phyloP scores from a whole-genome alignment of 495 filamentous ascomycete species.

The Neurospora pannonica region DNA sequence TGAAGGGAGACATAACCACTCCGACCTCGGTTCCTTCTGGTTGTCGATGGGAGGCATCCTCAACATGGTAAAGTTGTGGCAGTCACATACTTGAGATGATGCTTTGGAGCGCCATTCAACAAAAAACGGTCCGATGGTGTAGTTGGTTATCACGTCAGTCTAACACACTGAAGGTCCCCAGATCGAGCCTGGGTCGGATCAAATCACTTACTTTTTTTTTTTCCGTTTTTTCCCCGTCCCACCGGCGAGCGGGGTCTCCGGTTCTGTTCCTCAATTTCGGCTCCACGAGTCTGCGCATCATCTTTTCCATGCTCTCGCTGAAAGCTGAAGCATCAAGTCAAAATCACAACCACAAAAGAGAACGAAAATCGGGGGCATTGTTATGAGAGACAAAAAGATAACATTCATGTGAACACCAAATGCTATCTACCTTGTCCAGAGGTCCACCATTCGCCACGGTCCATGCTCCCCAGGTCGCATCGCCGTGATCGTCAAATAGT shows the following conservation, averaged over 20 bases:
- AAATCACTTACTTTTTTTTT: not conserved
- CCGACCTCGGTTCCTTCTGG: not conserved
- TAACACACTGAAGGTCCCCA: not conserved
- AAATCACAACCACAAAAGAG: not conserved
- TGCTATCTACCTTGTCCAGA: not conserved
- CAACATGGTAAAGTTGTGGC: not conserved
- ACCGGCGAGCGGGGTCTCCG: not conserved
- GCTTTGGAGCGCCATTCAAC: not conserved
- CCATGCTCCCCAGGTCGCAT: not conserved
- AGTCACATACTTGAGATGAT: not conserved
- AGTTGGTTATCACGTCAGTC: not conserved
- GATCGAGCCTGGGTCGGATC: not conserved
- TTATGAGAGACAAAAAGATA: not conserved
- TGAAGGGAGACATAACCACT: not conserved
- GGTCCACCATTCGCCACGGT: not conserved
- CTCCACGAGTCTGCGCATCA: not conserved
- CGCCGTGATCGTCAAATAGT: not conserved
- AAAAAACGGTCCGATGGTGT: not conserved
- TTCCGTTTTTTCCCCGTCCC: not conserved
- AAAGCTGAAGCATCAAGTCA: not conserved
- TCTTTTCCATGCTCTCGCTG: not conserved
- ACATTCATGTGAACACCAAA: not conserved
- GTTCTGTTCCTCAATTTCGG: not conserved
- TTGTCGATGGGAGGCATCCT: not conserved
- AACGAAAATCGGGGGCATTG: not conserved